Conservation (phyloP, 495 filamentous ascomycete genomes). For the Penicillium angulare region DNA sequence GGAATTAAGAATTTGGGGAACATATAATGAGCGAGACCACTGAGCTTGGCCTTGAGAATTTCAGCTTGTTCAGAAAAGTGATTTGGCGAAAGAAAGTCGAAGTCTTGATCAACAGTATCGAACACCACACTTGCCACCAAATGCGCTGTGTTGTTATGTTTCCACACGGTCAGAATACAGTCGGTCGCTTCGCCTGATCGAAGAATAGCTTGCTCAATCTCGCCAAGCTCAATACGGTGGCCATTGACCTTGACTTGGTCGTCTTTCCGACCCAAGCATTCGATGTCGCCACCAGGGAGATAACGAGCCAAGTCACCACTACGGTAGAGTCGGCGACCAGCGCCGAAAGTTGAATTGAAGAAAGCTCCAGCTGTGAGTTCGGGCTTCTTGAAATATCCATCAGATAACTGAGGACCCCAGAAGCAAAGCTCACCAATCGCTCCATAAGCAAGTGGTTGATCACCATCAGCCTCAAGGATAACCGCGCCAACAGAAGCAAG, state of each 20-base stretch:
- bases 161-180: too few relatives aligned
- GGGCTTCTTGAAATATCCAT: conserved; percentile 34
- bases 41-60: too few relatives aligned
- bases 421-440: conserved; percentile 47
- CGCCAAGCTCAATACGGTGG: conserved; percentile 46
- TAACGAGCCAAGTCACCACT: conserved; percentile 37
- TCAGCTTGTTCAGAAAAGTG: too few relatives aligned
- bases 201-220: conserved; percentile 30
- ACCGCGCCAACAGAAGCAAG: conserved; percentile 16
- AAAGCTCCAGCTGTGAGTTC: conserved; percentile 28
- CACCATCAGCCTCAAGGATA: conserved; percentile 21
- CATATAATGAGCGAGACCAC: too few relatives aligned
- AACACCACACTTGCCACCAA: too few relatives aligned
- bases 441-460: conserved; percentile 40
- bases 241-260: conserved; percentile 45
- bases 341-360: conserved; percentile 10
- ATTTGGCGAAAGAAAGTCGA: too few relatives aligned
- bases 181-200: background rate
- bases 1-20: too few relatives aligned
- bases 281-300: conserved; percentile 33
- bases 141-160: too few relatives aligned
- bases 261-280: conserved; percentile 43
- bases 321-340: conserved; percentile 26
- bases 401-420: conserved; percentile 39
- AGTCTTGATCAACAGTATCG: too few relatives aligned